Conservation (phyloP, 306 rosid genomes). For the Rosa chinensis region DNA sequence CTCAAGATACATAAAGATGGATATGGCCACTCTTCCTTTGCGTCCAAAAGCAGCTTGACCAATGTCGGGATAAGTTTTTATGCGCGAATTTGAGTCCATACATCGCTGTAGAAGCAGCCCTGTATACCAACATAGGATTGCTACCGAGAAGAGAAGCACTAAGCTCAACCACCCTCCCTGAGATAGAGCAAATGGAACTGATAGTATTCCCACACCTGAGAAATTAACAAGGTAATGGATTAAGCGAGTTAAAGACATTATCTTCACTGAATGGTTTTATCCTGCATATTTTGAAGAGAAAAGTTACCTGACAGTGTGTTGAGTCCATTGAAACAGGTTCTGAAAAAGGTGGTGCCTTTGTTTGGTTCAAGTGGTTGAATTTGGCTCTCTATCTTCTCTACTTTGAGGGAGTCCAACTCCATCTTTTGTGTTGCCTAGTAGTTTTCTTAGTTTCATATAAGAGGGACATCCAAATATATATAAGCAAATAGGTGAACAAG, state of each 20-base stretch:
- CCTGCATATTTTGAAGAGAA: not conserved
- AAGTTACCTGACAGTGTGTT: constrained; percentile 60
- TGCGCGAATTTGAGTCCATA: constrained; percentile 38
- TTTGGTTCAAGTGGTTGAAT: constrained; percentile 28
- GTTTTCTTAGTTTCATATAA: not conserved
- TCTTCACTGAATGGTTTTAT: not conserved
- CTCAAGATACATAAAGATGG: constrained; percentile 49
- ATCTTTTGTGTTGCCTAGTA: not conserved
- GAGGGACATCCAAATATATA: not conserved
- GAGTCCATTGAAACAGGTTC: constrained; percentile 73
- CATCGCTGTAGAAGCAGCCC: constrained; percentile 59
- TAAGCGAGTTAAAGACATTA: too few species aligned
- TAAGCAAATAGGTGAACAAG: not conserved
- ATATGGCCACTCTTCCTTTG: constrained; percentile 47
- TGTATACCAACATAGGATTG: constrained; percentile 60
- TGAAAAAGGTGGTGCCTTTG: constrained; percentile 52
- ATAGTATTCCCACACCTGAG: constrained; percentile 70
- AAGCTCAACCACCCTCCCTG: constrained; percentile 81
- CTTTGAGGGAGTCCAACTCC: constrained; percentile 4
- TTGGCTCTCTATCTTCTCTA: constrained; percentile 52
- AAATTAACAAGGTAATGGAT: not conserved
- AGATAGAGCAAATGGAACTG: constrained; percentile 72
- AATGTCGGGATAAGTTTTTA: constrained; percentile 62
- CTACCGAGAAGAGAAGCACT: constrained; percentile 41
- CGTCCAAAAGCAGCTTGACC: constrained; percentile 59